Base-by-base conservation (phyloP, 1,139 yeast genomes). In the Lodderomyces parapsilosis region DNA sequence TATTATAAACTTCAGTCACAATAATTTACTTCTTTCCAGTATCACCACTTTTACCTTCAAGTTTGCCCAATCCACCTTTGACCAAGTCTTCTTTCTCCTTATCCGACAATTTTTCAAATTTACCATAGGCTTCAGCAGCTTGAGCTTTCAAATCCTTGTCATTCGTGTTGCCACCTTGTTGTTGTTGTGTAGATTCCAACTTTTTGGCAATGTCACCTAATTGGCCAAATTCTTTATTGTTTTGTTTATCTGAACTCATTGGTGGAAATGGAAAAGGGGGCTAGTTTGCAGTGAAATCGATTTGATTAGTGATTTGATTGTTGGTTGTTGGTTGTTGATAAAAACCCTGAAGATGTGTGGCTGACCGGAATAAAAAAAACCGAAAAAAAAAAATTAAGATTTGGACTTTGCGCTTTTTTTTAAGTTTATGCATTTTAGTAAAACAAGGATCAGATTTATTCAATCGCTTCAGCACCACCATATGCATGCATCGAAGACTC, bases 211-310 rank as follows among this genome's bases (percentile, higher is more conserved):
- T 35, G 27, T 50, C 52, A 31, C 53, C 53, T 33, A 50, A 49
- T 40, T 50, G 52, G 40, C 53, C 53, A 34, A 50, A 50, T 36
- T 47, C 51, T 39, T 47, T 43, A n/a, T 46, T 43, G 10, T 30
- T 19, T 30, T 30, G 33, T 17, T 30, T 30, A 11, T 30, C 33
- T 36, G 40, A 34, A 37, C 47, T 47, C 50, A 46, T 46, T 10
- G n/a, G n/a, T n/a, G n/a, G n/a, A n/a, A n/a, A n/a, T n/a, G n/a
- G n/a, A n/a, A n/a, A n/a, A n/a, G n/a, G n/a, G n/a, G n/a, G n/a
- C n/a, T n/a, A n/a, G n/a, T n/a, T n/a, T n/a, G n/a, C n/a, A n/a
- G n/a, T n/a, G n/a, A n/a, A n/a, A n/a, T n/a, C n/a, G n/a, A n/a
- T n/a, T n/a, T n/a, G n/a, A n/a, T n/a, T n/a, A n/a, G n/a, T n/a